A percentile compares a stretch with the other conserved stretches of the same genome.
These are phyloP conservation scores for Cutaneotrichosporon sp. DNA, from an alignment of 1,284 basidiomycete species.

Conservation along the genomic window DNA sequence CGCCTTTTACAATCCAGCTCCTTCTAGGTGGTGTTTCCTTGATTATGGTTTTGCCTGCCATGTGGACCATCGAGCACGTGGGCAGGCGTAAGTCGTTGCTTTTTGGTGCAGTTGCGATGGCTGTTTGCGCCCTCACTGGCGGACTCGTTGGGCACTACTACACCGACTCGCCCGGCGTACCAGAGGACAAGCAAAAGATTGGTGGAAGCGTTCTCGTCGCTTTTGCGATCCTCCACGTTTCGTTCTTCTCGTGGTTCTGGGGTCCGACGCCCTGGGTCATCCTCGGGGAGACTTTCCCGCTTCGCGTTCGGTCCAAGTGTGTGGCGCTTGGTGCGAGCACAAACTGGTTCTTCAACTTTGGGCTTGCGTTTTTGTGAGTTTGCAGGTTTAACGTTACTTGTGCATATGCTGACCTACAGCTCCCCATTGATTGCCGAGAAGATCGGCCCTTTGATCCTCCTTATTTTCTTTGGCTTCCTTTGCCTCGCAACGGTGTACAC, in stretches of 20 bases:
- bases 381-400: no score
- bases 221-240: conserved; percentile 71
- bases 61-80: conserved; percentile 40
- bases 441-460: conserved; percentile 65
- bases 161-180: conserved; percentile 49
- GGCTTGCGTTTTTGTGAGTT: conserved; percentile 54
- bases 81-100: conserved; percentile 35
- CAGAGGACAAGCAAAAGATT: conserved; percentile 50
- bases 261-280: conserved; percentile 60
- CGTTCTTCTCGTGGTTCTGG: conserved; percentile 67
- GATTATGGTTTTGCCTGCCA: conserved; percentile 36
- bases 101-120: conserved; percentile 59
- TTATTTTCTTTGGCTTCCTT: conserved; percentile 55
- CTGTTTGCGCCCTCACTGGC: conserved; percentile 48
- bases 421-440: conserved; percentile 54
- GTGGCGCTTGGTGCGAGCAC: conserved; percentile 62
- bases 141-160: conserved; percentile 67
- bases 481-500: conserved; percentile 64
- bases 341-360: neutral
- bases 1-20: conserved; percentile 52
- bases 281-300: conserved; percentile 62
- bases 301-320: conserved; percentile 68
- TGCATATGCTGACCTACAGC: conserved; percentile 56
- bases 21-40: conserved; percentile 31
- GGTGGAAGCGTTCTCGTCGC: conserved; percentile 60